These are phyloP conservation scores for Adansonia digitata DNA, from an alignment of 345 rosid species.

Conservation along the genomic window DNA sequence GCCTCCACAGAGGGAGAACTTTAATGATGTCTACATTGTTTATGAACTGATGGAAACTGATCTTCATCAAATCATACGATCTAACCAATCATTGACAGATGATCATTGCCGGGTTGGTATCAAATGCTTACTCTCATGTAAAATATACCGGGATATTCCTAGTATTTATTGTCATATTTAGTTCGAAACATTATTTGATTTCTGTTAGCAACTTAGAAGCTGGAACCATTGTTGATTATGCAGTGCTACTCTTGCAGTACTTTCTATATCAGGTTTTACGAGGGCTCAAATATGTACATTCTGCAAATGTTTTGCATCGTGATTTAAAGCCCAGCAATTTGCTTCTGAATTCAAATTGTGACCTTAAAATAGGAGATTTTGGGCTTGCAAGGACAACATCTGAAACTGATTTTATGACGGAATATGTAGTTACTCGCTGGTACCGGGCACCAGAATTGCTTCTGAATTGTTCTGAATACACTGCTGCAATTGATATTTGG, in stretches of 20 bases:
- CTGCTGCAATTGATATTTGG: conserved; percentile 98
- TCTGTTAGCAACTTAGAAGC: background rate
- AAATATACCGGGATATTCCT: background rate
- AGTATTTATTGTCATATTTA: background rate
- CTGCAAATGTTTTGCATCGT: conserved; percentile 89
- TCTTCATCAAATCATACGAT: conserved; percentile 85
- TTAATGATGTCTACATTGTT: conserved; percentile 92
- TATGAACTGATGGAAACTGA: conserved; percentile 96
- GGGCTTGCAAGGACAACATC: conserved; percentile 99
- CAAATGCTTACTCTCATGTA: background rate
- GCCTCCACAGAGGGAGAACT: conserved; percentile 83
- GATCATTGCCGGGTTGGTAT: conserved; percentile 87
- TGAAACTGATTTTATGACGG: conserved; percentile 99
- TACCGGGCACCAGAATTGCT: conserved; percentile 97
- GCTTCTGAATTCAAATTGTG: conserved; percentile 81
- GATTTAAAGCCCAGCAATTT: conserved; percentile 97
- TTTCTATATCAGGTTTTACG: conserved; percentile 89
- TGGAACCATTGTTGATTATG: conserved; percentile 20
- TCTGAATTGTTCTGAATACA: conserved; percentile 97
- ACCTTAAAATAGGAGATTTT: conserved; percentile 96
- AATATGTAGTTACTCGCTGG: conserved; percentile 99
- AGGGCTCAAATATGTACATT: conserved; percentile 95
- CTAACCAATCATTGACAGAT: conserved; percentile 68
- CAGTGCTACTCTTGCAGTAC: conserved; percentile 55
- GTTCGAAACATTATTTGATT: background rate